Evolutionary conservation across 345 rosid genomes (phyloP).

Genomic region (Viola odorata): DNA sequence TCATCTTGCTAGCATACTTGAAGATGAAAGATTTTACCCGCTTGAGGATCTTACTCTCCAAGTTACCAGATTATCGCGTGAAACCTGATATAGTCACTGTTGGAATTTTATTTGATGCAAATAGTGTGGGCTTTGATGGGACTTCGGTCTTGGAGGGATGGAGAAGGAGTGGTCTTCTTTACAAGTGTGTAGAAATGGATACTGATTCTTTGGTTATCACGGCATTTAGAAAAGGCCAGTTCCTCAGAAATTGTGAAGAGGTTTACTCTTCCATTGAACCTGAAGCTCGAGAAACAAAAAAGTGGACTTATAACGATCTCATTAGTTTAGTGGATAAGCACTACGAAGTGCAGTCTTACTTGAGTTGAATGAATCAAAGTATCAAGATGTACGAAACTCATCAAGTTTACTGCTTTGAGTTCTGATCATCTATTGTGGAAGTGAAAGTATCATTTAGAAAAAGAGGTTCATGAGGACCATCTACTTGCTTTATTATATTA

Average conservation of each 20-base stretch:
- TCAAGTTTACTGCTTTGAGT: background rate
- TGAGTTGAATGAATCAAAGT: background rate
- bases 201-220: conserved; percentile 55
- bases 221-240: conserved; percentile 54
- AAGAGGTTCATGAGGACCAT: no score
- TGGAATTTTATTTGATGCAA: conserved; percentile 50
- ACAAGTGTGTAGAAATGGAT: conserved; percentile 37
- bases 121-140: conserved; percentile 33
- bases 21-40: conserved; percentile 52
- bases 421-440: background rate
- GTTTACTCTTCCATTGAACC: conserved; percentile 30
- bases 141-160: conserved; percentile 36
- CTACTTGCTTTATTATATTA: no score
- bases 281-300: conserved; percentile 24
- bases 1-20: conserved; percentile 39
- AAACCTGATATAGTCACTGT: conserved; percentile 63
- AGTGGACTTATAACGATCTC: conserved; percentile 43
- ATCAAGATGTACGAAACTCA: background rate
- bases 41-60: conserved; percentile 31
- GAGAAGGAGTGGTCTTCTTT: conserved; percentile 49
- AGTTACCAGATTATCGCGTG: conserved; percentile 25
- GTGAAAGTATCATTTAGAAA: background rate
- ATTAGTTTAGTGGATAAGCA: conserved; percentile 35
- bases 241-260: conserved; percentile 47
- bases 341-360: conserved; percentile 1